Conservation (phyloP, 2,329 filamentous ascomycete species). For the Pyricularia sp. region DNA sequence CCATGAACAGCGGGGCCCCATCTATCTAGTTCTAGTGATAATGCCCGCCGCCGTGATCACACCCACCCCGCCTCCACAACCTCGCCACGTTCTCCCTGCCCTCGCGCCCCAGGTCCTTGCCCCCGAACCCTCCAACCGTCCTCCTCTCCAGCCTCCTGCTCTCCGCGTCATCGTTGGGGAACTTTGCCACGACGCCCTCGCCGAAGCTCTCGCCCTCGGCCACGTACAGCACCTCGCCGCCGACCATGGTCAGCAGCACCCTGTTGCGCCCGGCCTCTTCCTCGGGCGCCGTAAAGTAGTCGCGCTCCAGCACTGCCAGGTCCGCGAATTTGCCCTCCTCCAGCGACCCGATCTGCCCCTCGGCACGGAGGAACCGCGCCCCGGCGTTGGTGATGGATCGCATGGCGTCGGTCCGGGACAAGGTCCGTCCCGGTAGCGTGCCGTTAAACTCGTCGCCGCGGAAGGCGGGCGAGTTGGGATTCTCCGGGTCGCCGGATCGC, state of each 20-base stretch:
- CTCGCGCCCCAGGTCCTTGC: not conserved
- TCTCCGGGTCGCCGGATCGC: not conserved
- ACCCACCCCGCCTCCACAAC: not conserved
- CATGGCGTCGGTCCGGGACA: not conserved
- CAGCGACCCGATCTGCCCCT: constrained; percentile 6
- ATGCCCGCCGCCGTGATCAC: not conserved
- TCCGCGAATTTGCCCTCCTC: constrained; percentile 8
- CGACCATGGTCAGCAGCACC: constrained; percentile 1
- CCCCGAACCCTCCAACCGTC: not conserved
- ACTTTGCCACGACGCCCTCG: not conserved
- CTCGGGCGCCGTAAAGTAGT: not conserved
- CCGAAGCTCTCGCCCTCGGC: not conserved
- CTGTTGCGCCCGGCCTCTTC: constrained; percentile 1
- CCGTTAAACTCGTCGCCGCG: not conserved
- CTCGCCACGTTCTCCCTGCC: not conserved
- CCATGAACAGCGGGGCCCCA: not conserved
- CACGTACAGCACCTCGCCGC: not conserved
- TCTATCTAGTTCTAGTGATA: not conserved
- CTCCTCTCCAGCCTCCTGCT: not conserved
- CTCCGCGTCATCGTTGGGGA: not conserved
- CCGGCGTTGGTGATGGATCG: constrained; percentile 2
- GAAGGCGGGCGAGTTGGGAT: not conserved
- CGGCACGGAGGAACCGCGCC: not conserved
- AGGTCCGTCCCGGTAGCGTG: not conserved
- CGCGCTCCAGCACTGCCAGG: constrained; percentile 3